These are phyloP conservation scores for Bonia amplexicaulis DNA, from an alignment of 176 grass and related monocot species.

Conservation along the genomic window DNA sequence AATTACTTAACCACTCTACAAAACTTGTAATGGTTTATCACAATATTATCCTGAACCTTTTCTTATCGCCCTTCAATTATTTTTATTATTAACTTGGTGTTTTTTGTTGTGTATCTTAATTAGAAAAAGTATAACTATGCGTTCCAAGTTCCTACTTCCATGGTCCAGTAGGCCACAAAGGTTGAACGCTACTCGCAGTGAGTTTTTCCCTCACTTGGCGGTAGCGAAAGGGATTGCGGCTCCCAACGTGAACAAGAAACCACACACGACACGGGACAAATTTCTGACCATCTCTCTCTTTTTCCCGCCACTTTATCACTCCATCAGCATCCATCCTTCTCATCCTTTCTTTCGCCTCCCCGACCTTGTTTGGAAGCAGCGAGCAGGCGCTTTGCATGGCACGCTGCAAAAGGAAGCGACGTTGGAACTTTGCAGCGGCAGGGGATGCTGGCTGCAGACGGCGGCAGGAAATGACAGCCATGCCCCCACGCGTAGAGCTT, in stretches of 20 bases:
- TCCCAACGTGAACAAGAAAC: background rate
- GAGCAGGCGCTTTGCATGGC: constrained; percentile 1
- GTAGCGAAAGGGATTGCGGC: background rate
- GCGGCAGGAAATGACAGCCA: background rate
- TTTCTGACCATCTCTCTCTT: background rate
- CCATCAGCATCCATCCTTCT: background rate
- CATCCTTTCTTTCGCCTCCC: background rate
- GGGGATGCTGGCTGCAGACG: background rate
- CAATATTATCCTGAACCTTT: too few relatives aligned
- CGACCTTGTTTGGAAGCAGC: background rate
- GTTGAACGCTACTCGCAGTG: background rate
- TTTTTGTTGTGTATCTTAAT: too few relatives aligned
- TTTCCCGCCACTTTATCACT: background rate
- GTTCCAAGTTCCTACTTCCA: too few relatives aligned
- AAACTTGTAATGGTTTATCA: too few relatives aligned
- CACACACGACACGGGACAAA: background rate
- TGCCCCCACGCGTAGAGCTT: background rate
- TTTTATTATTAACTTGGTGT: too few relatives aligned
- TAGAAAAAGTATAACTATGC: too few relatives aligned
- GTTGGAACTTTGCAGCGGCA: background rate
- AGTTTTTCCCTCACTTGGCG: background rate
- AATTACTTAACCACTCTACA: too few relatives aligned
- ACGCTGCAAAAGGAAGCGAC: constrained; percentile 14
- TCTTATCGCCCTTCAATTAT: too few relatives aligned
- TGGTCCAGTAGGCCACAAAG: background rate